Percentiles rank a stretch among this genome's conserved stretches.
phyloP scores from a whole-genome alignment of 768 basidiomycete species.

The Leccinum imitatum region DNA sequence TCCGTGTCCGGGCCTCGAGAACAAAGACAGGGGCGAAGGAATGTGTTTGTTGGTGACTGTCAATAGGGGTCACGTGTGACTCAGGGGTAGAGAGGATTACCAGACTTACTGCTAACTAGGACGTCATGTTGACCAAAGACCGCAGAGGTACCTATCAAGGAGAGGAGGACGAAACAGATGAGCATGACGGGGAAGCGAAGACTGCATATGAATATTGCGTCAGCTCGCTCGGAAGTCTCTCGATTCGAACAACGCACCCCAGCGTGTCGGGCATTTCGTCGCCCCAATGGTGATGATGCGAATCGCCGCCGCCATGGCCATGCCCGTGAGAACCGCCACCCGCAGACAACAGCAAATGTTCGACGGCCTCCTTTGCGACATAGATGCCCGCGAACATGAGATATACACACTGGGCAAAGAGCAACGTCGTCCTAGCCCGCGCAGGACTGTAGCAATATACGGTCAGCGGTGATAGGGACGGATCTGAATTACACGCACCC shows the following conservation, averaged over 20 bases:
- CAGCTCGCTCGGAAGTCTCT: not conserved
- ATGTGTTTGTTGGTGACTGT: slow-evolving; percentile 64
- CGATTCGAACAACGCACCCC: slow-evolving; percentile 36
- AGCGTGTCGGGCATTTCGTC: slow-evolving; percentile 43
- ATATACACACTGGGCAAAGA: slow-evolving; percentile 92
- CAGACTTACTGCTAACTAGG: slow-evolving; percentile 58
- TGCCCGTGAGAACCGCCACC: slow-evolving; percentile 72
- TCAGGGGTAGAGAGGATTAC: slow-evolving; percentile 2
- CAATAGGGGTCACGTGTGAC: not conserved
- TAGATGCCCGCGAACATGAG: slow-evolving; percentile 93
- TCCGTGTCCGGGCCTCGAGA: slow-evolving; percentile 32
- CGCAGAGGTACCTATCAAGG: slow-evolving; percentile 55
- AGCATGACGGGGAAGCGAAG: slow-evolving; percentile 69
- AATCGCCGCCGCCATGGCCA: slow-evolving; percentile 59
- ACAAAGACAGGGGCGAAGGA: slow-evolving; percentile 48
- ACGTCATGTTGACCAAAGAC: slow-evolving; percentile 63
- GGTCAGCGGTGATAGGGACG: slow-evolving; percentile 16
- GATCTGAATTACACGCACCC: slow-evolving; percentile 53
- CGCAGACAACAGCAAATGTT: slow-evolving; percentile 80
- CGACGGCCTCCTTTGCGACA: slow-evolving; percentile 95
- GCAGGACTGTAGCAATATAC: slow-evolving; percentile 45
- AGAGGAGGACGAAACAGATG: slow-evolving; percentile 52
- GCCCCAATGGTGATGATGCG: slow-evolving; percentile 68
- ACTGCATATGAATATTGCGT: slow-evolving; percentile 30
- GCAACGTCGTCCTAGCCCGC: slow-evolving; percentile 64